A percentile compares a stretch with the other conserved stretches of the same genome.
Evolutionary conservation across 169 alveolate species (phyloP).

Genomic region (Eimeria acervulina): DNA sequence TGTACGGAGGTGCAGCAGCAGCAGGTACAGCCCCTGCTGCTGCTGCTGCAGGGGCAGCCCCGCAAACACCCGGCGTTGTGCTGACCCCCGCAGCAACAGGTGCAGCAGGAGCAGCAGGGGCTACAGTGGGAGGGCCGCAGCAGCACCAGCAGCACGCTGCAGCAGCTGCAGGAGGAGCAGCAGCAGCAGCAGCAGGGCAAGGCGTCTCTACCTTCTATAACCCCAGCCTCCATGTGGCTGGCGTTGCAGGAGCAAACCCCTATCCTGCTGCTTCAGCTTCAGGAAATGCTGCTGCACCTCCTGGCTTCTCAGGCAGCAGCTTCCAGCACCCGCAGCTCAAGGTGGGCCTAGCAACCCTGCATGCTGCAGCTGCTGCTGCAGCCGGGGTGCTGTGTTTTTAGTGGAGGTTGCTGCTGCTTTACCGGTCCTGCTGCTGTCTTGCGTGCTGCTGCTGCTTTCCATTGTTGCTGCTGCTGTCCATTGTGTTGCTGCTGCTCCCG

Average conservation of each 20-base stretch:
- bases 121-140: constrained; percentile 44
- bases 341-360: background rate
- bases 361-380: background rate
- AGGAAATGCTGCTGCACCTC: constrained; percentile 40
- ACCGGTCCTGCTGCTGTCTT: background rate
- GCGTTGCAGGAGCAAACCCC: constrained; percentile 60
- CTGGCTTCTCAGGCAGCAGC: constrained; percentile 64
- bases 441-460: constrained; percentile 17
- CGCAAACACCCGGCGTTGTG: constrained; percentile 47
- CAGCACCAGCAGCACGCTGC: constrained; percentile 74
- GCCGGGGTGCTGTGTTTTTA: no score
- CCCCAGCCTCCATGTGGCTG: constrained; percentile 46
- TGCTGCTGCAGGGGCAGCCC: constrained; percentile 43
- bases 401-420: background rate
- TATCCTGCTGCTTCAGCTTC: constrained; percentile 48
- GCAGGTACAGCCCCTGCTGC: constrained; percentile 53
- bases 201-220: constrained; percentile 59
- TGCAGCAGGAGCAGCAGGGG: constrained; percentile 66
- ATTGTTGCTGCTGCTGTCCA: background rate
- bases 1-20: constrained; percentile 50
- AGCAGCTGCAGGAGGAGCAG: constrained; percentile 56
- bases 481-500: background rate
- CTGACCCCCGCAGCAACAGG: constrained; percentile 36
- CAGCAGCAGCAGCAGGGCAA: constrained; percentile 73
- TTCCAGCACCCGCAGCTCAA: constrained; percentile 62